These are phyloP conservation scores for Puccinellia tenuiflora DNA, from an alignment of 176 grass and related monocot species.

Conservation along the genomic window DNA sequence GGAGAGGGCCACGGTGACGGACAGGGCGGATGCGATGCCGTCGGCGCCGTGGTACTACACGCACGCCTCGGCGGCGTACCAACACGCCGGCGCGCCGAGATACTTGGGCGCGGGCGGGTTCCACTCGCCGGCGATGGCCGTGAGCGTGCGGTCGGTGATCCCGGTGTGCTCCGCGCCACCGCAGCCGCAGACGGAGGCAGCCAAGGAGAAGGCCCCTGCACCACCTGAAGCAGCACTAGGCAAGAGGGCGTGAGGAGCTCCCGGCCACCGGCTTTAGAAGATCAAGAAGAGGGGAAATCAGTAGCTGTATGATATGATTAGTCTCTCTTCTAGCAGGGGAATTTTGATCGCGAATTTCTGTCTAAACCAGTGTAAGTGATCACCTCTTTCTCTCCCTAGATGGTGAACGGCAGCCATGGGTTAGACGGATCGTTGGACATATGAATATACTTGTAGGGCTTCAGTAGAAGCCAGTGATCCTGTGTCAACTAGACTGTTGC, in stretches of 20 bases:
- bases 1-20: conserved; percentile 12
- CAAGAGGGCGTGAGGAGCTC: conserved; percentile 5
- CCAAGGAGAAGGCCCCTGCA: conserved; percentile 24
- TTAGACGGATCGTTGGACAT: conserved; percentile 19
- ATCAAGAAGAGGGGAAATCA: not conserved
- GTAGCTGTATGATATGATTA: not conserved
- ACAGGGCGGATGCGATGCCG: conserved; percentile 20
- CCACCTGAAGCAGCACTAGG: not conserved
- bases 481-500: not conserved
- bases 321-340: not conserved
- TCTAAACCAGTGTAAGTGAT: not conserved
- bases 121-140: conserved; percentile 64
- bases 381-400: not conserved
- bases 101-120: conserved; percentile 21
- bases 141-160: conserved; percentile 66
- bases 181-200: not conserved
- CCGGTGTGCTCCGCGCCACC: conserved; percentile 59
- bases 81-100: conserved; percentile 15
- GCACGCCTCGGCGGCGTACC: conserved; percentile 15
- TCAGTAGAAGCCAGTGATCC: conserved; percentile 9
- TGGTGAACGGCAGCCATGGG: not conserved
- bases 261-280: not conserved
- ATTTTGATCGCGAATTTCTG: conserved; percentile 29
- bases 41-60: conserved; percentile 26
- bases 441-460: conserved; percentile 18